Percentiles rank a stretch among this genome's conserved stretches.
These are phyloP conservation scores for Tubosaeta brunneosetosa DNA, from an alignment of 768 basidiomycete species.

Conservation along the genomic window DNA sequence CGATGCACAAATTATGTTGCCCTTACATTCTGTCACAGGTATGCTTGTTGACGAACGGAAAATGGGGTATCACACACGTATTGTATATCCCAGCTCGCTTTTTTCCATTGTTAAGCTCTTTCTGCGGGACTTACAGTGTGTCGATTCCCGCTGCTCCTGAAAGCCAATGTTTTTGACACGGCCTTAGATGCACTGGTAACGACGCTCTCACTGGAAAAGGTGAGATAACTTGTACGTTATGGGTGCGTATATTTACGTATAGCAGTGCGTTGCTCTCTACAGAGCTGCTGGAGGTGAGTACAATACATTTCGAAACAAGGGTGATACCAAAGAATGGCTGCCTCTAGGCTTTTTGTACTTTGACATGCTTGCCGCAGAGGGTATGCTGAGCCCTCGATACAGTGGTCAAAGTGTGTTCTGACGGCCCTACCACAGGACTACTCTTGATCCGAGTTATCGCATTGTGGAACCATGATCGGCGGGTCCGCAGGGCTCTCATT, in stretches of 20 bases:
- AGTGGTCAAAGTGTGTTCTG: not conserved
- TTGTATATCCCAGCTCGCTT: slow-evolving; percentile 8
- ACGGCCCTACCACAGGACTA: slow-evolving; percentile 1
- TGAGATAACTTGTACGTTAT: not conserved
- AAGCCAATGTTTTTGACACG: not conserved
- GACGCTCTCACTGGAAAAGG: not conserved
- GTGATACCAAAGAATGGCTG: not conserved
- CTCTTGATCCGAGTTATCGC: slow-evolving; percentile 11
- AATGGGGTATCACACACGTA: slow-evolving; percentile 10
- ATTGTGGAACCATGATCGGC: slow-evolving; percentile 1
- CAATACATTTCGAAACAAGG: not conserved
- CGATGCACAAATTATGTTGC: not conserved
- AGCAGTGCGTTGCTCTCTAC: slow-evolving; percentile 6
- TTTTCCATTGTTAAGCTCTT: slow-evolving; percentile 1
- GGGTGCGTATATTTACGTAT: not conserved
- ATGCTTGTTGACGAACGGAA: not conserved
- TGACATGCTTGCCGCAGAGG: slow-evolving; percentile 5
- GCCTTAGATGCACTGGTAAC: not conserved
- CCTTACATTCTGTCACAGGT: not conserved
- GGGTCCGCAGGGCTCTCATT: not conserved
- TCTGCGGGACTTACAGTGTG: slow-evolving; percentile 6
- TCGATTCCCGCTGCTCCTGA: not conserved
- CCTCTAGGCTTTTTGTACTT: slow-evolving; percentile 3
- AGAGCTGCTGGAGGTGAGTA: slow-evolving; percentile 2
- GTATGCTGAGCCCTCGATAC: not conserved